Evolutionary conservation across 1,284 basidiomycete genomes (phyloP), one percentile per base, ranked within the genome.

Genomic region (Irpex sp.): DNA sequence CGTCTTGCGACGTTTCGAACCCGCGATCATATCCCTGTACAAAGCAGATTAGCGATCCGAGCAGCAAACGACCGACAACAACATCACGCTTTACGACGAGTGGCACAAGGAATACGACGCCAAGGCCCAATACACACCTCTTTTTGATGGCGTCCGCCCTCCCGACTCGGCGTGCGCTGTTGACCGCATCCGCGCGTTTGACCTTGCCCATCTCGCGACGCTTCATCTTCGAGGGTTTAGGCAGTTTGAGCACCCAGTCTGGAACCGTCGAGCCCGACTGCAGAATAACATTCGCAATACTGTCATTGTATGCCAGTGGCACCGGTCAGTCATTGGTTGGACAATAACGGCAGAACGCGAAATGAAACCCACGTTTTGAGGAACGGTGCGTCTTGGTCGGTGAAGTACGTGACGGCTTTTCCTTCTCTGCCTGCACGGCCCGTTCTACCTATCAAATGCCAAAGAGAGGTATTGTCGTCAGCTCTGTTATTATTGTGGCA

Each of bases 321-420:
- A 65, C 62, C 8, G 26, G 35, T 33, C 19, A 39, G 50, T n/a
- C 15, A 21, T 35, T 11, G 33, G 35, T 17, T 58, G 19, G 59
- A 49, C 55, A 59, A 58, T 55, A 43, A 62, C 57, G 49, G 49
- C 49, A 50, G n/a, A 53, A 59, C 56, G n/a, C 65, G 57, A 65
- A 59, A 50, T 11, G 17, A 53, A 36, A 80, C 88, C 68, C 74
- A 95, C 90, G 93, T 88, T 78, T 97, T 96, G 51, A 98, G 81
- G 76, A 92, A 94, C 1, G 93, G 91, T 0, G 89, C 92, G 74
- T 99, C 97, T 64, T 96, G 93, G 69, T 95, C 87, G 2, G 94
- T 97, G 78, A 98, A 98, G 76, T 95, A 98, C 1, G 97, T 99
- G 58, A 97, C 86, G 0, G 97, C 96, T 72, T 90, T 90, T 7